phyloP scores from a whole-genome alignment of 129 eudicot genomes.

The Flaveria trinervia region DNA sequence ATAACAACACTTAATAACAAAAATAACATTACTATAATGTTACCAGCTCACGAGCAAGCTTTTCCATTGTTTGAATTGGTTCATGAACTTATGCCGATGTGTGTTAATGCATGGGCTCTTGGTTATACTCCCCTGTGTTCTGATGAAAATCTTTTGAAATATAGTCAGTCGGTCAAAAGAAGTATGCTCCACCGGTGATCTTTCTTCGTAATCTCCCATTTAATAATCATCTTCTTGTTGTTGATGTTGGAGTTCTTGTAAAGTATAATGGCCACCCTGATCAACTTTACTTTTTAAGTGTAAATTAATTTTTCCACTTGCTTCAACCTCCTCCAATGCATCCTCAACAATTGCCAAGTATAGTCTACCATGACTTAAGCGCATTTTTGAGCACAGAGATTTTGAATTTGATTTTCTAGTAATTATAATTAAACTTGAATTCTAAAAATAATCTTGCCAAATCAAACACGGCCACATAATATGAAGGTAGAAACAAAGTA shows the following conservation, averaged over 20 bases:
- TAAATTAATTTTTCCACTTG: conserved; percentile 52
- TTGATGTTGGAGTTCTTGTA: conserved; percentile 46
- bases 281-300: conserved; percentile 51
- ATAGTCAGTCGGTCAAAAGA: too few species aligned
- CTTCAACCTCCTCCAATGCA: conserved; percentile 68
- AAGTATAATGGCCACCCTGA: conserved; percentile 50
- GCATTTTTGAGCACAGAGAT: too few species aligned
- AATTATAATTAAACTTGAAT: too few species aligned
- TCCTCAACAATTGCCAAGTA: conserved; percentile 50
- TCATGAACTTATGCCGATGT: conserved; percentile 27
- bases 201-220: conserved; percentile 34
- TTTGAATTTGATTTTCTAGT: too few species aligned
- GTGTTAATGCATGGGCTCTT: conserved; percentile 30
- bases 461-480: not conserved
- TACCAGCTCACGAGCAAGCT: conserved; percentile 64
- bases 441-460: not conserved
- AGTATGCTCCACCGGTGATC: too few species aligned
- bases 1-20: not conserved
- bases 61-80: conserved; percentile 41
- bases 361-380: not conserved
- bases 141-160: conserved; percentile 26
- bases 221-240: conserved; percentile 42
- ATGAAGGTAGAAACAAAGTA: not conserved
- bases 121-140: conserved; percentile 16
- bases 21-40: conserved; percentile 27